These are phyloP conservation scores for Xerocomellus intermedius DNA, from an alignment of 768 basidiomycete genomes.

Conservation along the genomic window DNA sequence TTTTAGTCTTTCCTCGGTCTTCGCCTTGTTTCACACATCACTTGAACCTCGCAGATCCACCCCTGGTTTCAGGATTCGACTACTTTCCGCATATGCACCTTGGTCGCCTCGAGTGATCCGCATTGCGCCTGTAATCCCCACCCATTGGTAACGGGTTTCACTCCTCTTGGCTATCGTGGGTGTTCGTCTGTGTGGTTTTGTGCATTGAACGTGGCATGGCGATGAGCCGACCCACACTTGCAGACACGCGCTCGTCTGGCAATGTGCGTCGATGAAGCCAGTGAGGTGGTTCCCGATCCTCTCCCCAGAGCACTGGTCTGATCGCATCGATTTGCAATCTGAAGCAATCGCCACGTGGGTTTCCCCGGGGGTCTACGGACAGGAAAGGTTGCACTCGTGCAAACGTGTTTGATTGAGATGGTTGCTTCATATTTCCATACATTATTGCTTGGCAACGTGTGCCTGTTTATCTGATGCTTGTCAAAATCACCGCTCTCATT, in stretches of 20 bases:
- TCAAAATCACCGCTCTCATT: neutral
- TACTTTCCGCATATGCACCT: neutral
- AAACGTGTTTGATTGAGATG: neutral
- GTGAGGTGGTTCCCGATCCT: neutral
- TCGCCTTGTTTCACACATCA: slow-evolving; percentile 7
- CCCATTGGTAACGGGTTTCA: slow-evolving; percentile 5
- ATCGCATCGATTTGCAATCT: slow-evolving; percentile 9
- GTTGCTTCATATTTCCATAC: neutral
- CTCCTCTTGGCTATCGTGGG: slow-evolving; percentile 7
- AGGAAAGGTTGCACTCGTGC: neutral
- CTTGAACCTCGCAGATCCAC: neutral
- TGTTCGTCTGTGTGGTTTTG: neutral
- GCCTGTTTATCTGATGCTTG: neutral
- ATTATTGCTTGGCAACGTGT: neutral
- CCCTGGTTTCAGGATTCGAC: slow-evolving; percentile 4
- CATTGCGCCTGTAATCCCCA: slow-evolving; percentile 10
- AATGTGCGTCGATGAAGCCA: neutral
- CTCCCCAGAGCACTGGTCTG: neutral
- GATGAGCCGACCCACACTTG: neutral
- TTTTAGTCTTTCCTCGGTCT: slow-evolving; percentile 6
- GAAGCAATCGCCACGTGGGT: slow-evolving; percentile 9
- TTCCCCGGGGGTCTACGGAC: neutral
- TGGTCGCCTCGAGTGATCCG: slow-evolving; percentile 22
- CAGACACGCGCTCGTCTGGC: neutral
- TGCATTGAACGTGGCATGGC: neutral